These are phyloP conservation scores for Penicillium alfredii DNA, from an alignment of 495 filamentous ascomycete species.

Conservation along the genomic window DNA sequence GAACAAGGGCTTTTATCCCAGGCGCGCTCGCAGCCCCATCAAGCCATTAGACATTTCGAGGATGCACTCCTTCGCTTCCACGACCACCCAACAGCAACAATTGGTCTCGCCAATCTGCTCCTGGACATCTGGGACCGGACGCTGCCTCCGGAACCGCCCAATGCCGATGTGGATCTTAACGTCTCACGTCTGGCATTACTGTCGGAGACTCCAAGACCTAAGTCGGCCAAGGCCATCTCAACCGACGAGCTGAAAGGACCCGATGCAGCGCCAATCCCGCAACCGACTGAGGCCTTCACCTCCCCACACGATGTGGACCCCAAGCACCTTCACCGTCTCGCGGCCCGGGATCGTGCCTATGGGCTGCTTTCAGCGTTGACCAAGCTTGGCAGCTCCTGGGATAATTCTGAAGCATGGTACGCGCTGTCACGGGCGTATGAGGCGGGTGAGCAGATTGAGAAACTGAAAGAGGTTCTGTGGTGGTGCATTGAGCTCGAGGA, in stretches of 20 bases:
- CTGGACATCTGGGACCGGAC: constrained; percentile 76
- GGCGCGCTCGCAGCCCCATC: constrained; percentile 54
- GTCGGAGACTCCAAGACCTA: constrained; percentile 16
- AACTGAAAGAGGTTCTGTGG: constrained; percentile 70
- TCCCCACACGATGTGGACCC: constrained; percentile 38
- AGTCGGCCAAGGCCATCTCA: constrained; percentile 16
- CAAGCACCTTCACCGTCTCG: constrained; percentile 67
- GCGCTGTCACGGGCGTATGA: constrained; percentile 80
- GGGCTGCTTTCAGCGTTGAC: constrained; percentile 74
- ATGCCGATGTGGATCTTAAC: constrained; percentile 27
- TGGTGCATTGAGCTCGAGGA: constrained; percentile 64
- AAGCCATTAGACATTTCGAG: constrained; percentile 71
- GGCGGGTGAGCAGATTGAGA: constrained; percentile 72
- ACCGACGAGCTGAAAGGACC: constrained; percentile 19
- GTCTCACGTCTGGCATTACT: constrained; percentile 23
- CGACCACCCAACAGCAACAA: constrained; percentile 73
- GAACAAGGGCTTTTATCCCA: constrained; percentile 68
- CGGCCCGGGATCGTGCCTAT: constrained; percentile 80
- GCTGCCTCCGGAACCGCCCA: constrained; percentile 37
- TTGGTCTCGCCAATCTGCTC: constrained; percentile 76
- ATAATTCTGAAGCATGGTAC: constrained; percentile 91
- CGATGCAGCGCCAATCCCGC: constrained; percentile 7
- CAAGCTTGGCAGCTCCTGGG: constrained; percentile 84
- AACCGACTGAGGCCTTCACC: constrained; percentile 5
- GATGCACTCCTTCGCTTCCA: constrained; percentile 65